A percentile compares a stretch with the other conserved stretches of the same genome.
Conservation (phyloP, 2,329 filamentous ascomycete species). For the Ophiocordyceps camponoti-floridani region DNA sequence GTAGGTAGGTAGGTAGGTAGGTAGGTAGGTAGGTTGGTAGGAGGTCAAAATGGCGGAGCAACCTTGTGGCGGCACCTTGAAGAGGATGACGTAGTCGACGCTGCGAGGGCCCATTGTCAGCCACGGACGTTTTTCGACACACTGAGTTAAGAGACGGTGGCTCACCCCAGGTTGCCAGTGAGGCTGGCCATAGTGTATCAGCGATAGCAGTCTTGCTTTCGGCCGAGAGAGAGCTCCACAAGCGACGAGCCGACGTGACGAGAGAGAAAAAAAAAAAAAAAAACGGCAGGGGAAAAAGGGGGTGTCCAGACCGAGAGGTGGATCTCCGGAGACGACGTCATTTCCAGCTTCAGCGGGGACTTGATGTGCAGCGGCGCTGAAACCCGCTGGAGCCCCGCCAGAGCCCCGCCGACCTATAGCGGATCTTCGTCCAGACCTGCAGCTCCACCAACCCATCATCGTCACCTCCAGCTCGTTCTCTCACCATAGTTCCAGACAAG, state of each 20-base stretch:
- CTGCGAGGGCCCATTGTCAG: slow-evolving; percentile 17
- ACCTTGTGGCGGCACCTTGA: slow-evolving; percentile 53
- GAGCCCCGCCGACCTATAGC: neutral
- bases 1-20: no score
- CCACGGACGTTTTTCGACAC: neutral
- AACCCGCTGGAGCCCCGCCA: no score
- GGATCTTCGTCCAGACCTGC: neutral
- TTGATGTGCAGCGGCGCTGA: neutral
- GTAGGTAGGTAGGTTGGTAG: no score
- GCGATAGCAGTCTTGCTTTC: neutral
- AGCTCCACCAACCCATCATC: no score
- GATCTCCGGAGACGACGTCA: neutral
- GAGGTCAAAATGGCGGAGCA: no score
- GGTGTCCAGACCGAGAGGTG: neutral
- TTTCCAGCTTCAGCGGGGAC: neutral
- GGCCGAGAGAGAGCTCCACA: neutral
- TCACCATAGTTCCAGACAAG: no score
- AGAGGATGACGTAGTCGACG: slow-evolving; percentile 80
- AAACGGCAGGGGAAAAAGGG: neutral
- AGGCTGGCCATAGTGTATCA: slow-evolving; percentile 14
- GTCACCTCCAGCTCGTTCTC: no score
- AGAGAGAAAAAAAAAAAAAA: neutral
- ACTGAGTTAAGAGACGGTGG: neutral
- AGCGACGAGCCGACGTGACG: neutral
- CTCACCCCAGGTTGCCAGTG: slow-evolving; percentile 21